phyloP scores from a whole-genome alignment of 129 eudicot species.

The Silybum marianum region DNA sequence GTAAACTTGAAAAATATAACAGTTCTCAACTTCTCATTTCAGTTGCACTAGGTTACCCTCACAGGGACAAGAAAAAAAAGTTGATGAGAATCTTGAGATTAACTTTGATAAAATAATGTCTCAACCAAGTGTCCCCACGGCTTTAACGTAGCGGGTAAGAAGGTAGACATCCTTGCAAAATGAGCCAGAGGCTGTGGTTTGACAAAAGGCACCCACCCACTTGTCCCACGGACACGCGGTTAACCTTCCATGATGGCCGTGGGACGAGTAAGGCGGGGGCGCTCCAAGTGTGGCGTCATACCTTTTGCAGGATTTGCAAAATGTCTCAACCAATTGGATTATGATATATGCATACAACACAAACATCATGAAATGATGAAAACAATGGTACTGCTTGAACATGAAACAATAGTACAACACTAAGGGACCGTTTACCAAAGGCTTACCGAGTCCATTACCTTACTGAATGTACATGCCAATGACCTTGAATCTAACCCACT shows the following conservation, averaged over 20 bases:
- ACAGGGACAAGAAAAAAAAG: background rate
- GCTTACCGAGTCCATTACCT: too few species aligned
- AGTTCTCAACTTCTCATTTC: background rate
- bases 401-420: background rate
- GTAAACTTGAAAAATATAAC: background rate
- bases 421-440: too few species aligned
- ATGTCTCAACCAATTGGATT: slow-evolving; percentile 4
- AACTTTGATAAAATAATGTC: slow-evolving; percentile 1
- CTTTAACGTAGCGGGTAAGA: background rate
- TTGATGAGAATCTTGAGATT: background rate
- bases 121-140: slow-evolving; percentile 1
- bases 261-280: background rate
- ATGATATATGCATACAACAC: slow-evolving; percentile 3
- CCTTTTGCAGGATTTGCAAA: background rate
- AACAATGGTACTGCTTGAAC: background rate
- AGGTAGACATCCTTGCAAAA: background rate
- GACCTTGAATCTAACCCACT: too few species aligned
- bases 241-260: background rate
- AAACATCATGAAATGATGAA: slow-evolving; percentile 16
- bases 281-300: background rate
- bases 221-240: background rate
- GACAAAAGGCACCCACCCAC: background rate
- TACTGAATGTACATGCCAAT: too few species aligned
- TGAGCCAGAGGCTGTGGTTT: background rate
- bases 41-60: background rate